phyloP scores from a whole-genome alignment of 352 stramenopile species.

The Phytopythium helicoides region DNA sequence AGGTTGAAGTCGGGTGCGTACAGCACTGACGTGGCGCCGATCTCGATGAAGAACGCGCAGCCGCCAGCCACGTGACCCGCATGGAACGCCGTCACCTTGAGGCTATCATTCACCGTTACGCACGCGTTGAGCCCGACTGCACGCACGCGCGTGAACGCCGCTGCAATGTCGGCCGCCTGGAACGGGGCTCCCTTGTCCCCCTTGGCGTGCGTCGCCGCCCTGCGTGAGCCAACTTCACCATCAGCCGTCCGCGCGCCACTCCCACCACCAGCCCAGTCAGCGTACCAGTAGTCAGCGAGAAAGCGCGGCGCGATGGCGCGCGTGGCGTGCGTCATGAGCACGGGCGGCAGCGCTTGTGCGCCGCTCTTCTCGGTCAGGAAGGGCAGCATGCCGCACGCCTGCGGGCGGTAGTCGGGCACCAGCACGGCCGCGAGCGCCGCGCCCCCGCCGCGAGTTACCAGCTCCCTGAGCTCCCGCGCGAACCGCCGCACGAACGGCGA shows the following conservation, averaged over 20 bases:
- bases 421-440: conserved; percentile 49
- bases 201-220: too few relatives aligned
- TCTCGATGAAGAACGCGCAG: conserved; percentile 74
- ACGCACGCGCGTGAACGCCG: conserved; percentile 50
- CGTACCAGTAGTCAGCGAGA: conserved; percentile 74
- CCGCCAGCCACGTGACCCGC: conserved; percentile 75
- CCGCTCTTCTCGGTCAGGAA: conserved; percentile 66
- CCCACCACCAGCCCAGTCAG: not conserved
- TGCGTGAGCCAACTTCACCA: not conserved
- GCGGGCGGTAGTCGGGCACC: conserved; percentile 66
- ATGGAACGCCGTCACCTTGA: conserved; percentile 83
- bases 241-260: not conserved
- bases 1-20: conserved; percentile 84
- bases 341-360: conserved; percentile 24
- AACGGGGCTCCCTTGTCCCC: conserved; percentile 42
- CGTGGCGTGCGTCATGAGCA: conserved; percentile 80
- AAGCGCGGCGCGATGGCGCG: conserved; percentile 69
- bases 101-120: conserved; percentile 53
- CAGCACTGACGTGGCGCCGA: conserved; percentile 66
- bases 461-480: conserved; percentile 52
- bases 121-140: conserved; percentile 49
- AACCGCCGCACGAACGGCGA: conserved; percentile 33
- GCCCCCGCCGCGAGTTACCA: conserved; percentile 39
- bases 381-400: conserved; percentile 69
- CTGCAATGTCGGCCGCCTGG: conserved; percentile 52